phyloP scores from a whole-genome alignment of 108 stramenopile species.

The Phaeodactylum tricornutum region DNA sequence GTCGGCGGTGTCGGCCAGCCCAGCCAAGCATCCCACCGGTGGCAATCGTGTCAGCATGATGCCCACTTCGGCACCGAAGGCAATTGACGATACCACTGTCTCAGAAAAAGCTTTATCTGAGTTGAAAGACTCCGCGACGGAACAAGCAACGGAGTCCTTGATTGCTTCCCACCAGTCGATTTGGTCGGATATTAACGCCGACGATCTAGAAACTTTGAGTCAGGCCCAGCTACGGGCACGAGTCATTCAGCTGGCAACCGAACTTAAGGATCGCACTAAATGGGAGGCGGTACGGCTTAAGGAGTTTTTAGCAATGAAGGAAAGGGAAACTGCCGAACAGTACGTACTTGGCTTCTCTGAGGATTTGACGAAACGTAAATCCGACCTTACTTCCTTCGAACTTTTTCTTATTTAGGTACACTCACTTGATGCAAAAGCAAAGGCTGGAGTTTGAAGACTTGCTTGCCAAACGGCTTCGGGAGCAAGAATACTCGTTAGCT shows the following conservation, averaged over 20 bases:
- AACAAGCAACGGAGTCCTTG: conserved; percentile 53
- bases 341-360: conserved; percentile 12
- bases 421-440: conserved; percentile 54
- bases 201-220: conserved; percentile 38
- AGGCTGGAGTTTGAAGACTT: conserved; percentile 61
- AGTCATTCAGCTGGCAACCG: conserved; percentile 61
- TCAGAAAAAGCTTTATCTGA: conserved; percentile 4
- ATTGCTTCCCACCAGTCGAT: conserved; percentile 7
- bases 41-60: conserved; percentile 38
- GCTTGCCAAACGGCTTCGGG: conserved; percentile 35
- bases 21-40: conserved; percentile 19
- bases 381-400: neutral
- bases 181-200: conserved; percentile 23
- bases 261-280: conserved; percentile 71
- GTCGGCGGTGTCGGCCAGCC: no score
- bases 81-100: no score
- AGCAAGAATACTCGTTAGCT: conserved; percentile 46
- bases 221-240: conserved; percentile 42
- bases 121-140: conserved; percentile 1
- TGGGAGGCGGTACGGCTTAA: conserved; percentile 80
- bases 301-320: conserved; percentile 70
- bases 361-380: no score
- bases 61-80: no score
- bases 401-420: conserved; percentile 23
- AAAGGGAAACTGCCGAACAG: conserved; percentile 54